Percentiles rank a stretch among this genome's conserved stretches.
phyloP scores from a whole-genome alignment of 2,329 filamentous ascomycete species.

The Fusarium burgessii region DNA sequence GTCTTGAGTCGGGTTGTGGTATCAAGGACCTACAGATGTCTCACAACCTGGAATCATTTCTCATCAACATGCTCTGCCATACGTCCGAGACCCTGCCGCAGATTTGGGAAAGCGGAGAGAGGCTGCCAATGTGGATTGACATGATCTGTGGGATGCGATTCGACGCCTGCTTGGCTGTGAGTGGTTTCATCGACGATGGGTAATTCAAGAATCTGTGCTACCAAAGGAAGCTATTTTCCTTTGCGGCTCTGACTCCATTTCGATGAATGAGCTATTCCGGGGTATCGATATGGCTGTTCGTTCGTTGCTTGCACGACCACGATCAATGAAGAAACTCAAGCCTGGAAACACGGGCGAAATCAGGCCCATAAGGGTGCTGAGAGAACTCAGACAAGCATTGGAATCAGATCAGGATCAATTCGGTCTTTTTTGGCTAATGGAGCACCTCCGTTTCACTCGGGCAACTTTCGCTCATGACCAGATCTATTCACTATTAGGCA shows the following conservation, averaged over 20 bases:
- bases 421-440: background rate
- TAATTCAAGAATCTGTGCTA: background rate
- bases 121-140: background rate
- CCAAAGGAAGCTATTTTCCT: background rate
- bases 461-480: background rate
- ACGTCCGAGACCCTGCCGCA: background rate
- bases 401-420: background rate
- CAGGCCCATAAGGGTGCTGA: background rate
- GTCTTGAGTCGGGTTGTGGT: background rate
- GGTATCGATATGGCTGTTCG: background rate
- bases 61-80: background rate
- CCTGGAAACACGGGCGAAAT: background rate
- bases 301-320: background rate
- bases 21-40: background rate
- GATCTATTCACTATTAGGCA: background rate
- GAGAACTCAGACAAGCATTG: background rate
- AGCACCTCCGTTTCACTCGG: background rate
- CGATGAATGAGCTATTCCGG: background rate
- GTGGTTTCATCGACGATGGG: background rate
- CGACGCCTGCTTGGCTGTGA: background rate
- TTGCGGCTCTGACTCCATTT: background rate
- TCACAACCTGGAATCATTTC: background rate
- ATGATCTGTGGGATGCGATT: background rate
- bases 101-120: background rate
- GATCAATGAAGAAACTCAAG: background rate